These are phyloP conservation scores for Isatis tinctoria DNA, from an alignment of 345 rosid genomes.

Conservation along the genomic window DNA sequence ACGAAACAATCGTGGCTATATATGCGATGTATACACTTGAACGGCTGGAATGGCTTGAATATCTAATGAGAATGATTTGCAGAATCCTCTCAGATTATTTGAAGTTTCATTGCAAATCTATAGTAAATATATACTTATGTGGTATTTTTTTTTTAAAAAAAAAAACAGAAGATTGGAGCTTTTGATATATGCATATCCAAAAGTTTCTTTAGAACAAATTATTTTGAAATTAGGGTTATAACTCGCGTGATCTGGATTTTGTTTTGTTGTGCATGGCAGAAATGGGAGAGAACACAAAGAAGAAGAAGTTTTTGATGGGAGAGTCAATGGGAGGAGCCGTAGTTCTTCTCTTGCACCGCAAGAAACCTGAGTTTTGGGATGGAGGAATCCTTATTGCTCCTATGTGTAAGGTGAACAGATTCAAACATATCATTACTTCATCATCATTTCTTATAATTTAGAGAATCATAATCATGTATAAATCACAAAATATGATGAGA, in stretches of 20 bases:
- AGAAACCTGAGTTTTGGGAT: conserved; percentile 66
- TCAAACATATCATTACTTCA: background rate
- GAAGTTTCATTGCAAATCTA: background rate
- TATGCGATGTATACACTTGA: background rate
- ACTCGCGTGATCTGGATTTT: background rate
- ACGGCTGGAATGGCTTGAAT: background rate
- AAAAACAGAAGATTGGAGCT: background rate
- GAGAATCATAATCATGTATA: background rate
- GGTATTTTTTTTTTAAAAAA: background rate
- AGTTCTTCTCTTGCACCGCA: conserved; percentile 57
- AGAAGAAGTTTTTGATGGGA: conserved; percentile 66
- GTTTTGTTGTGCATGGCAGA: conserved; percentile 31
- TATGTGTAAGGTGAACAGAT: conserved; percentile 68
- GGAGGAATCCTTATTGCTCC: conserved; percentile 85
- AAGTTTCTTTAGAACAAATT: background rate
- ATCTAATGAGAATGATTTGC: background rate
- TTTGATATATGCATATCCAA: background rate
- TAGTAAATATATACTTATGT: background rate
- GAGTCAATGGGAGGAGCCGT: conserved; percentile 98
- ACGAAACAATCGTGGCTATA: background rate
- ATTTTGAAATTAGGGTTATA: background rate
- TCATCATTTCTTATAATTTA: background rate
- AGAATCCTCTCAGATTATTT: too few relatives aligned
- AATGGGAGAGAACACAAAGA: conserved; percentile 51
- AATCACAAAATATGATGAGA: conserved; percentile 6